Conservation (phyloP, 106 monocot genomes). For the Triglochin maritima region DNA sequence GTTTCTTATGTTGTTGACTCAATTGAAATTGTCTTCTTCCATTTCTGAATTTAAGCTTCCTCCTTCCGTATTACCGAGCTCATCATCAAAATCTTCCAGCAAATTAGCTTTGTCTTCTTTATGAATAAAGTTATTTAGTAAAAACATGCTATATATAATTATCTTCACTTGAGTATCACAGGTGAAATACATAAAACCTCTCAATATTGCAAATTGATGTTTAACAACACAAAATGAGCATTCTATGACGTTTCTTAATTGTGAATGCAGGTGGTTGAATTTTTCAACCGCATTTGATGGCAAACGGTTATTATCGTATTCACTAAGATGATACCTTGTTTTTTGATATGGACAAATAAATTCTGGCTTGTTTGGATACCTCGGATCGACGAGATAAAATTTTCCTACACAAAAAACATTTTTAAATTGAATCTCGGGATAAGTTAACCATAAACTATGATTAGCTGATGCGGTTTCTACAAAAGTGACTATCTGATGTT, state of each 20-base stretch:
- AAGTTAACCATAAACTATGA: no score
- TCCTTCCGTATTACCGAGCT: background rate
- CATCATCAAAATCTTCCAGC: background rate
- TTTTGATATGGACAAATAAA: background rate
- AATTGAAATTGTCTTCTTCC: no score
- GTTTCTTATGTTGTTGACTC: no score
- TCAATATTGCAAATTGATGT: background rate
- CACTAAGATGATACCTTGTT: background rate
- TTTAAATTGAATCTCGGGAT: no score
- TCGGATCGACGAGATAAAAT: background rate
- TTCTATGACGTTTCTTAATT: background rate
- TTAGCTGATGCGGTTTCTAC: no score
- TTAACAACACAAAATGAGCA: background rate
- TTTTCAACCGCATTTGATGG: background rate
- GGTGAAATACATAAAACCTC: background rate
- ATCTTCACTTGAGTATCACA: background rate
- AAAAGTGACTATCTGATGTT: background rate
- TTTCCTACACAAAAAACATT: background rate
- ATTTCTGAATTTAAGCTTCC: no score
- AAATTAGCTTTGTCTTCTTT: background rate
- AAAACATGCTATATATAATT: background rate
- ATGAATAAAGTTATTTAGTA: background rate
- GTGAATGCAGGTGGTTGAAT: background rate
- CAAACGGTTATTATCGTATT: background rate
- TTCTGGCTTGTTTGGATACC: no score